Conservation (phyloP, 169 alveolate species). For the Plasmodium inui region DNA sequence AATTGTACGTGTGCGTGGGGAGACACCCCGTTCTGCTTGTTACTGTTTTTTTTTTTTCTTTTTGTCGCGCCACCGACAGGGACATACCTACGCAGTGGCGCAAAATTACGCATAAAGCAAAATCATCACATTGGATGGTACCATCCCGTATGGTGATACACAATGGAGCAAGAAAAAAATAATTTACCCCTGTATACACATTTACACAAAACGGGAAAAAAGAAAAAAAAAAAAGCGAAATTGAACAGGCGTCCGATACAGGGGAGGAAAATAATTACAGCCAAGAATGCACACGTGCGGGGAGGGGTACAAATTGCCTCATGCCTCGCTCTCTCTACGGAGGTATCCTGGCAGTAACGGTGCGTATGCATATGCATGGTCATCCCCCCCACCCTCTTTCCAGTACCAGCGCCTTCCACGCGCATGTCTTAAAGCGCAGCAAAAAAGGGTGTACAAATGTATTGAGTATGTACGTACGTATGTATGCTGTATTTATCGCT, state of each 20-base stretch:
- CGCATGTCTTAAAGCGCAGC: not conserved
- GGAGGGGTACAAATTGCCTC: not conserved
- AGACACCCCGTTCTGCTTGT: not conserved
- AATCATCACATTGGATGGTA: not conserved
- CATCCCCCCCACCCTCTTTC: not conserved
- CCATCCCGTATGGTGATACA: not conserved
- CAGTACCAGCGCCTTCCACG: not conserved
- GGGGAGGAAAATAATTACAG: not conserved
- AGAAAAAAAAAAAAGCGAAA: not conserved
- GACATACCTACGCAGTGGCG: not conserved
- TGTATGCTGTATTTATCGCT: not conserved
- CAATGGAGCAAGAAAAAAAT: not conserved
- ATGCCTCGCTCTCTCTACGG: not conserved
- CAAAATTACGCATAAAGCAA: not conserved
- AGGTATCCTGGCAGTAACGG: not conserved
- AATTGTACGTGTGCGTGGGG: not conserved
- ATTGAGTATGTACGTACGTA: not conserved
- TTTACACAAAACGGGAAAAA: not conserved
- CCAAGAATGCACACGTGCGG: not conserved
- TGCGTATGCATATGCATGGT: not conserved
- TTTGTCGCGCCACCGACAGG: not conserved
- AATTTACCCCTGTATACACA: not conserved
- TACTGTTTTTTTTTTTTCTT: not conserved
- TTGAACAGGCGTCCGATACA: not conserved
- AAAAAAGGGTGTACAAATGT: not conserved